Conservation (phyloP, 345 rosid genomes). For the Carallia pectinifolia region DNA sequence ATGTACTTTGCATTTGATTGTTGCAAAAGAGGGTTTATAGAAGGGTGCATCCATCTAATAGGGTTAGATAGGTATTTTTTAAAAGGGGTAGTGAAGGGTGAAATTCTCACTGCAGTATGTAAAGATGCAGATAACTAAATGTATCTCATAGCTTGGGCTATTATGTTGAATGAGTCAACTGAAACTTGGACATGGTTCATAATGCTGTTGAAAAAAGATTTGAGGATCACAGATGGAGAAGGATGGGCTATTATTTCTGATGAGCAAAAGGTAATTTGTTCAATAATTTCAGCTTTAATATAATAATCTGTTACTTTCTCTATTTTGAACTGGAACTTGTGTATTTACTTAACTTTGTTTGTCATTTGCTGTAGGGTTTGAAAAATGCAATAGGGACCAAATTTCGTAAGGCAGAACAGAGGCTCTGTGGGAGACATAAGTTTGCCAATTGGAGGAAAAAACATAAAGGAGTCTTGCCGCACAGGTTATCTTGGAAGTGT, state of each 20-base stretch:
- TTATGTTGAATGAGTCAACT: no score
- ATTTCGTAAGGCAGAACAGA: background rate
- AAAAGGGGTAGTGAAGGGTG: background rate
- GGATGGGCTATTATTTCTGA: background rate
- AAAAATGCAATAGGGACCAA: background rate
- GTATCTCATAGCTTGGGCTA: background rate
- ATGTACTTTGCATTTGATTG: background rate
- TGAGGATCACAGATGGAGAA: background rate
- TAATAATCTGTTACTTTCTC: no score
- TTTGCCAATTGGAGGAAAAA: background rate
- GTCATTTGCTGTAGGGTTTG: background rate
- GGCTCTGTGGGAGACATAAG: background rate
- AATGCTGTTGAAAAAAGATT: no score
- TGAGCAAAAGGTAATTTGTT: background rate
- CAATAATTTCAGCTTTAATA: no score
- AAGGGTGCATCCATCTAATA: no score
- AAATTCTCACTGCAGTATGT: background rate
- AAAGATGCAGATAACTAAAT: background rate
- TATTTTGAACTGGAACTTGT: no score
- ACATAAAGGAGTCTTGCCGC: background rate
- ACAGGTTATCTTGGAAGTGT: no score
- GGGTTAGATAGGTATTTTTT: background rate
- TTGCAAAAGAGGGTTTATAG: background rate
- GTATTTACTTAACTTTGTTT: background rate
- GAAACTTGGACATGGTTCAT: no score